phyloP scores from a whole-genome alignment of 805 yeast genomes.

The Ogataea saltuana region DNA sequence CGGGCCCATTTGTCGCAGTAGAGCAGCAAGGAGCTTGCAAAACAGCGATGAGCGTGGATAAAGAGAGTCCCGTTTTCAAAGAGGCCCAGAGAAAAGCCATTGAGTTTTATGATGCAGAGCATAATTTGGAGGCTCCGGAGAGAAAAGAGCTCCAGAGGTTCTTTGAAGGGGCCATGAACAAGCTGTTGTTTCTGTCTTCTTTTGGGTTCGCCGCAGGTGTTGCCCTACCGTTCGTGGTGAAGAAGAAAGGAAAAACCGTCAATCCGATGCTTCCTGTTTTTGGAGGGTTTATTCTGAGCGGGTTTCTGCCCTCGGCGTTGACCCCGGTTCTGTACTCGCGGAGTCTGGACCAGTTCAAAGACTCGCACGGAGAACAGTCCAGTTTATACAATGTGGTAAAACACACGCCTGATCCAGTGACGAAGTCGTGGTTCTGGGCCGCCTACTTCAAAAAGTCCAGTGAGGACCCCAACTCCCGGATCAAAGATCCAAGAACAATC shows the following conservation, averaged over 20 bases:
- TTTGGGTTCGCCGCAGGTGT: conserved; percentile 41
- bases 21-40: neutral
- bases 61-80: conserved; percentile 22
- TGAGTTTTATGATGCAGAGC: conserved; percentile 52
- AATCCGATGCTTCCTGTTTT: conserved; percentile 43
- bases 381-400: conserved; percentile 23
- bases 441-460: conserved; percentile 53
- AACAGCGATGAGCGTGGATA: conserved; percentile 14
- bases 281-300: conserved; percentile 38
- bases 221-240: conserved; percentile 43
- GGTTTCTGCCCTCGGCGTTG: conserved; percentile 37
- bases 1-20: neutral
- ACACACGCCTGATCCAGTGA: conserved; percentile 30
- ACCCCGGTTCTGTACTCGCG: conserved; percentile 33
- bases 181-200: conserved; percentile 29
- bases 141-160: conserved; percentile 42
- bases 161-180: conserved; percentile 41
- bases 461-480: conserved; percentile 49
- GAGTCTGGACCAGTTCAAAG: conserved; percentile 36
- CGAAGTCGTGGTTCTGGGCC: conserved; percentile 41
- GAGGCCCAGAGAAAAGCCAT: conserved; percentile 45
- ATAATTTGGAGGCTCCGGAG: conserved; percentile 41
- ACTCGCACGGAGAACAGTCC: conserved; percentile 28
- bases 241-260: conserved; percentile 38
- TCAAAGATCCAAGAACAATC: conserved; percentile 53